Conservation (phyloP, 2,329 filamentous ascomycete genomes). For the Ophiostoma quercus region DNA sequence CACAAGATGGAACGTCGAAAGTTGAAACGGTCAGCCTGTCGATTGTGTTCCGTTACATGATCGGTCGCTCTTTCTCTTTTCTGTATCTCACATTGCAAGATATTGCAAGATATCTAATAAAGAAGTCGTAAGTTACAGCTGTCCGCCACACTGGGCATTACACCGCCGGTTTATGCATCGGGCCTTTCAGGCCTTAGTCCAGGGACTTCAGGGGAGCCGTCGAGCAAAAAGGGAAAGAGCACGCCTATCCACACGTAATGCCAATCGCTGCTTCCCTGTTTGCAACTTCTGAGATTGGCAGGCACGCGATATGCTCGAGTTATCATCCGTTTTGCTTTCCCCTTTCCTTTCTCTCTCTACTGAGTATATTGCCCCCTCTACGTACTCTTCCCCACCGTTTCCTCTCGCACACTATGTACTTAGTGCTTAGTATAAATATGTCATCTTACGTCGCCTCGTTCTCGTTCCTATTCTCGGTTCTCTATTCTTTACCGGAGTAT, state of each 20-base stretch:
- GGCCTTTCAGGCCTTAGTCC: background rate
- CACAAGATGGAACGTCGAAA: background rate
- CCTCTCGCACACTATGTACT: background rate
- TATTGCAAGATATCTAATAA: background rate
- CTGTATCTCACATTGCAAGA: background rate
- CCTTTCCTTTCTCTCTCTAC: no score
- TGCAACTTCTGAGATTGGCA: background rate
- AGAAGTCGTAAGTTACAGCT: no score
- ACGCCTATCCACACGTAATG: slow-evolving; percentile 3
- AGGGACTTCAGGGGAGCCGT: background rate
- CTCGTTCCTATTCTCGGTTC: background rate
- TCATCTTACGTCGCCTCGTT: background rate
- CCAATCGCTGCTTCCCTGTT: slow-evolving; percentile 1
- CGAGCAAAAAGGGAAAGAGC: background rate
- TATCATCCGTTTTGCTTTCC: background rate
- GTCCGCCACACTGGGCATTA: background rate
- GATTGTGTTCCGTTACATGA: background rate
- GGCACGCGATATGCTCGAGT: background rate
- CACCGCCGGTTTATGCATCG: background rate
- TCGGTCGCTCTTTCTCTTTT: background rate
- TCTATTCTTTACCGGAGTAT: background rate
- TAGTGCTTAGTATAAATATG: background rate
- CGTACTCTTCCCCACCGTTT: background rate
- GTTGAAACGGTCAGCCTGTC: background rate
- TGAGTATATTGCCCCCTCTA: background rate